phyloP scores from a whole-genome alignment of 768 basidiomycete genomes.

The Cystobasidium onofrii region DNA sequence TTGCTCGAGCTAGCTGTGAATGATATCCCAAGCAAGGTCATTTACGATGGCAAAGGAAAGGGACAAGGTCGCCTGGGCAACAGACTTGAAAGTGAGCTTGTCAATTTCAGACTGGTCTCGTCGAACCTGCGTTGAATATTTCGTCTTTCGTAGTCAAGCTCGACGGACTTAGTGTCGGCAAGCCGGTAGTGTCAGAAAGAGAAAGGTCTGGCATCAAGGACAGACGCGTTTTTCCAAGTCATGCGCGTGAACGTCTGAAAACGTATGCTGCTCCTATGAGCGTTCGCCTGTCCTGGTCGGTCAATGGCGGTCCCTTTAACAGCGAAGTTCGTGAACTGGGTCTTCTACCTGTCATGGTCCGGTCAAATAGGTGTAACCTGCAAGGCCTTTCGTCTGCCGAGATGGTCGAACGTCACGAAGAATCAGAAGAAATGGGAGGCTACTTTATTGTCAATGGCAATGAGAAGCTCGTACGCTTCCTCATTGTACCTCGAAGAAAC shows the following conservation, averaged over 20 bases:
- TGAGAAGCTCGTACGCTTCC: conserved; percentile 94
- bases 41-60: conserved; percentile 68
- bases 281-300: conserved; percentile 73
- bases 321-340: conserved; percentile 76
- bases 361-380: conserved; percentile 91
- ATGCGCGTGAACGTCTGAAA: conserved; percentile 87
- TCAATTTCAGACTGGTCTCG: no score
- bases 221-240: conserved; percentile 64
- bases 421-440: conserved; percentile 95
- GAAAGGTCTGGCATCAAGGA: conserved; percentile 67
- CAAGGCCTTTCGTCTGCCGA: conserved; percentile 72
- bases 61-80: conserved; percentile 65
- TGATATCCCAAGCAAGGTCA: conserved; percentile 83
- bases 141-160: conserved; percentile 66
- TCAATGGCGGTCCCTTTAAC: conserved; percentile 62
- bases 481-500: conserved; percentile 89
- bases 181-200: conserved; percentile 72
- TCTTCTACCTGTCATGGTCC: conserved; percentile 89
- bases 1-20: conserved; percentile 66
- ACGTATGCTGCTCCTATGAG: conserved; percentile 88
- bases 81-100: conserved; percentile 72
- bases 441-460: conserved; percentile 99
- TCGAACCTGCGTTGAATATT: not conserved
- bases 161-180: conserved; percentile 68
- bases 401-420: conserved; percentile 82